phyloP scores from a whole-genome alignment of 495 filamentous ascomycete species.

The Daldinia concentrica region DNA sequence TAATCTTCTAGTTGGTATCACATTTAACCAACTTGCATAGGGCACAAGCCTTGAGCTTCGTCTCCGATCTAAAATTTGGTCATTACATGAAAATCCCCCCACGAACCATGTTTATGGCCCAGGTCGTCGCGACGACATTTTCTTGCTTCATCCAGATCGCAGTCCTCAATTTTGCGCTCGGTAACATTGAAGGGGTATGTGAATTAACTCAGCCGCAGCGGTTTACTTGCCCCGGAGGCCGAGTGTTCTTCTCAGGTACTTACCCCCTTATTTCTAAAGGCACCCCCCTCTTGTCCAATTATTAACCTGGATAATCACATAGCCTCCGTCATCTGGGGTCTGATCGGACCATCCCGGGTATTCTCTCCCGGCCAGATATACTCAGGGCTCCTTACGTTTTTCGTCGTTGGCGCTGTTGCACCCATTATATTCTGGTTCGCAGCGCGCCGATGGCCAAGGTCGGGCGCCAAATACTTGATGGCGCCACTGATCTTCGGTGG shows the following conservation, averaged over 20 bases:
- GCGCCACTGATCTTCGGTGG: conserved; percentile 76
- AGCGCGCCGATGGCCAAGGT: conserved; percentile 63
- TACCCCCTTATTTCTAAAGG: conserved; percentile 1
- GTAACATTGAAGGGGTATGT: conserved; percentile 69
- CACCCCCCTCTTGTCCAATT: background rate
- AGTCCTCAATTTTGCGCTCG: conserved; percentile 72
- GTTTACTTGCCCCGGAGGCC: conserved; percentile 74
- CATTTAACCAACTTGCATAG: conserved; percentile 24
- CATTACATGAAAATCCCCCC: conserved; percentile 80
- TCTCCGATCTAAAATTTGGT: conserved; percentile 65
- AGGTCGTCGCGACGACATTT: conserved; percentile 71
- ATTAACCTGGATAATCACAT: background rate
- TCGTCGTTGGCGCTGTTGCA: conserved; percentile 65
- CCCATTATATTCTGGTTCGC: conserved; percentile 67
- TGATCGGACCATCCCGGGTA: conserved; percentile 70
- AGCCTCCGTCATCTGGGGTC: conserved; percentile 75
- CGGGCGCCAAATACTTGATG: conserved; percentile 64
- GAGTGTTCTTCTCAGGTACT: conserved; percentile 70
- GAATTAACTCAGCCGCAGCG: conserved; percentile 66
- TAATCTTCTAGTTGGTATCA: background rate
- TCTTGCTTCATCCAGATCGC: conserved; percentile 73
- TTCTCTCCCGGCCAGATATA: conserved; percentile 77
- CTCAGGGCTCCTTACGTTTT: conserved; percentile 70
- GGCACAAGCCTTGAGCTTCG: conserved; percentile 64
- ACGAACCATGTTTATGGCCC: conserved; percentile 72